These are phyloP conservation scores for Phialocephala subalpina DNA, from an alignment of 2,329 filamentous ascomycete genomes.

Conservation along the genomic window DNA sequence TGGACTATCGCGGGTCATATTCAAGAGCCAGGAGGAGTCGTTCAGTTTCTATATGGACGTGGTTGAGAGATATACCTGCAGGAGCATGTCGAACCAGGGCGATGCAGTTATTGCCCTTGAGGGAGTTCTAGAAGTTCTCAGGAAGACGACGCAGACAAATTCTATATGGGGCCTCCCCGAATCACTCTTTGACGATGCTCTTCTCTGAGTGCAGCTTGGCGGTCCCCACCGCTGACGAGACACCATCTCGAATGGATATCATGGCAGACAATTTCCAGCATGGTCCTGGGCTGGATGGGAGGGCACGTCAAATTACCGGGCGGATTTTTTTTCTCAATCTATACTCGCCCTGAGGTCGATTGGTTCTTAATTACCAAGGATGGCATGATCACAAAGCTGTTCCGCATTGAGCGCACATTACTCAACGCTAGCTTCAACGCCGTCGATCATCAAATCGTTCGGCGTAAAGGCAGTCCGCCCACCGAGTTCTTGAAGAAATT, in stretches of 20 bases:
- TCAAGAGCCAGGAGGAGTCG: background rate
- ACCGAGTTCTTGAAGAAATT: background rate
- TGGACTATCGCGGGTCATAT: background rate
- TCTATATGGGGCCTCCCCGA: background rate
- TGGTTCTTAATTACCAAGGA: background rate
- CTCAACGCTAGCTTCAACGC: background rate
- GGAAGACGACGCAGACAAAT: background rate
- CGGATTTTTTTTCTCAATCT: background rate
- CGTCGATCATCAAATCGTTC: background rate
- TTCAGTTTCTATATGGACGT: background rate
- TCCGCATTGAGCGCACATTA: background rate
- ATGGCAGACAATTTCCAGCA: background rate
- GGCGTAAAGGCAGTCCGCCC: background rate
- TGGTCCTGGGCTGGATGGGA: background rate
- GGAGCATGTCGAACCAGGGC: background rate
- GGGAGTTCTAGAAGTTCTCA: background rate
- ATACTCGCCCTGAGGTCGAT: background rate
- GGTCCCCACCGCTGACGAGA: background rate
- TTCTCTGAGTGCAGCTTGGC: background rate
- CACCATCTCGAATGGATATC: background rate
- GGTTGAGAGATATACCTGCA: background rate
- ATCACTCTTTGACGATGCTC: background rate
- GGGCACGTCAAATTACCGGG: background rate
- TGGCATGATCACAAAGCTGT: background rate
- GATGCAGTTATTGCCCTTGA: background rate